Evolutionary conservation across 306 rosid genomes (phyloP).

Genomic region (Quercus alba): DNA sequence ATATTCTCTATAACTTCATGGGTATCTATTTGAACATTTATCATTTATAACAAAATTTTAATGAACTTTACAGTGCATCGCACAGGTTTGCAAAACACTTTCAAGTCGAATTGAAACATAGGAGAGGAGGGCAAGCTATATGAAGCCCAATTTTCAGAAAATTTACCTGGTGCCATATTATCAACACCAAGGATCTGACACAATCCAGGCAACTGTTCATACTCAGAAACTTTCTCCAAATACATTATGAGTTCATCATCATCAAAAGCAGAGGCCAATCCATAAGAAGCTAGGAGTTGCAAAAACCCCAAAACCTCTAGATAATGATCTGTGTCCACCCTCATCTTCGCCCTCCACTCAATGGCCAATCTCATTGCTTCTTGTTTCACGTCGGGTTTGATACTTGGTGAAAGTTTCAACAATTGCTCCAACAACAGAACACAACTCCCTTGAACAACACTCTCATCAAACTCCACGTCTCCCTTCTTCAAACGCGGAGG

Average conservation of each 20-base stretch:
- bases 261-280: constrained; percentile 29
- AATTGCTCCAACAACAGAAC: constrained; percentile 35
- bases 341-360: constrained; percentile 41
- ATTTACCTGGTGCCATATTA: too few species aligned
- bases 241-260: constrained; percentile 25
- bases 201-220: constrained; percentile 24
- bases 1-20: too few species aligned
- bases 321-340: not conserved
- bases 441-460: constrained; percentile 30
- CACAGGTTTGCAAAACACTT: too few species aligned
- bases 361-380: constrained; percentile 35
- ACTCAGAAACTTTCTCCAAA: constrained; percentile 21
- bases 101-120: too few species aligned
- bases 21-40: too few species aligned
- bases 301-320: constrained; percentile 40
- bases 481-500: constrained; percentile 10
- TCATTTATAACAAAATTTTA: too few species aligned
- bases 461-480: constrained; percentile 17
- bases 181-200: not conserved
- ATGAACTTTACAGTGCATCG: too few species aligned
- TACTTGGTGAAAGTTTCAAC: constrained; percentile 31
- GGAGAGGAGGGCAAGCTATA: too few species aligned
- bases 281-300: constrained; percentile 34
- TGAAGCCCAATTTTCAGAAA: too few species aligned
- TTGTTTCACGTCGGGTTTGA: constrained; percentile 29